Evolutionary conservation across 441 rosid species (phyloP).

Genomic region (Populus hybrid): DNA sequence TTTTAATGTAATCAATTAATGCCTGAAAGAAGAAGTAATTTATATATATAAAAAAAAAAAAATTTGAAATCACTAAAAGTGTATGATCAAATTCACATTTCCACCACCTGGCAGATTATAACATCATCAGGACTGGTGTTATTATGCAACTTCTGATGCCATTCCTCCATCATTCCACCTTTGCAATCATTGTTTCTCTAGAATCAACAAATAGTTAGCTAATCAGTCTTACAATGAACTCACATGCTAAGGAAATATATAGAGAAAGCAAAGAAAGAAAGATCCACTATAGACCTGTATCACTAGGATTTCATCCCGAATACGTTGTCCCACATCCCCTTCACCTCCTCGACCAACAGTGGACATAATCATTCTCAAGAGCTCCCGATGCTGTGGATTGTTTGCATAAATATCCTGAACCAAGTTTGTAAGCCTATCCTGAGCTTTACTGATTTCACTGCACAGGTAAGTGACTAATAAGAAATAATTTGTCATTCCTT

Average conservation of each 20-base stretch:
- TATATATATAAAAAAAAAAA: conserved; percentile 11
- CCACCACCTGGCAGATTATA: conserved; percentile 88
- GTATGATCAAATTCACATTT: conserved; percentile 16
- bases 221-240: not conserved
- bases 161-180: conserved; percentile 99
- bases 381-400: conserved; percentile 69
- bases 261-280: conserved; percentile 5
- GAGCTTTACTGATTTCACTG: conserved; percentile 98
- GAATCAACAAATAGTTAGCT: conserved; percentile 24
- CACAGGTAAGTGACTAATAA: not conserved
- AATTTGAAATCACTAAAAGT: conserved; percentile 8
- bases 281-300: conserved; percentile 66
- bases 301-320: conserved; percentile 96
- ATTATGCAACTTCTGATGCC: conserved; percentile 99
- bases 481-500: not conserved
- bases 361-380: conserved; percentile 85
- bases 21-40: conserved; percentile 55
- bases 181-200: conserved; percentile 95
- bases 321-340: conserved; percentile 99
- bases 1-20: conserved; percentile 69
- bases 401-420: conserved; percentile 63
- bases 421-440: conserved; percentile 84
- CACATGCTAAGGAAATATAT: conserved; percentile 8
- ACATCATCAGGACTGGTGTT: conserved; percentile 99
- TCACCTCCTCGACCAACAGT: conserved; percentile 99